phyloP scores from a whole-genome alignment of 1,284 basidiomycete species.

The Cryptococcus sp. region DNA sequence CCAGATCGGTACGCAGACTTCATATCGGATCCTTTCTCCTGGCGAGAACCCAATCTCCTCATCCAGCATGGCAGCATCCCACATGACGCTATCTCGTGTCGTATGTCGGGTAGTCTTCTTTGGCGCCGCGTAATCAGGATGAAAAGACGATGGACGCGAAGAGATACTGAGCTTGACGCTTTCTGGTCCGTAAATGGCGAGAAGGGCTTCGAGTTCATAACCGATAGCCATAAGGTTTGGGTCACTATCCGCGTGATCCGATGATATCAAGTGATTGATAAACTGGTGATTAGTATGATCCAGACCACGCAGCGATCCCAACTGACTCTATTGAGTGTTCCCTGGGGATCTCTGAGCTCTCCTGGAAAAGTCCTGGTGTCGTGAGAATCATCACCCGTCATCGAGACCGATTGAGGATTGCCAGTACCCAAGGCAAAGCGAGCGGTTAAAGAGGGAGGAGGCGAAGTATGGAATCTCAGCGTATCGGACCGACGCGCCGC shows the following conservation, averaged over 20 bases:
- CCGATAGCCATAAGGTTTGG: slow-evolving; percentile 32
- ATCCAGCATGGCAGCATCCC: slow-evolving; percentile 23
- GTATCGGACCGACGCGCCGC: neutral
- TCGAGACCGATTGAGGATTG: neutral
- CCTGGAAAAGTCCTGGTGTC: slow-evolving; percentile 10
- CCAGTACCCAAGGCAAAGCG: neutral
- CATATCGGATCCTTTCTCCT: slow-evolving; percentile 59
- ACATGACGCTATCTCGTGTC: slow-evolving; percentile 33
- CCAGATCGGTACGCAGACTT: slow-evolving; percentile 53
- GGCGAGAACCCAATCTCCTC: slow-evolving; percentile 25
- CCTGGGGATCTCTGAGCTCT: slow-evolving; percentile 15
- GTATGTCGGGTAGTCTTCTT: slow-evolving; percentile 18
- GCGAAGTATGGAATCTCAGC: neutral
- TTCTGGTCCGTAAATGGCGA: slow-evolving; percentile 74
- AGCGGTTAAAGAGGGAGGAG: neutral
- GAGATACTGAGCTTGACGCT: slow-evolving; percentile 49
- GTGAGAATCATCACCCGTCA: neutral
- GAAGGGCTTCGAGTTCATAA: slow-evolving; percentile 59
- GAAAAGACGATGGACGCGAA: slow-evolving; percentile 13
- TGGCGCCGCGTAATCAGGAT: neutral
- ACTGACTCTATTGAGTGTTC: slow-evolving; percentile 13
- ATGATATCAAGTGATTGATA: slow-evolving; percentile 30
- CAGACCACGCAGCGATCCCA: neutral
- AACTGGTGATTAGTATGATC: slow-evolving; percentile 20
- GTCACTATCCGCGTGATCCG: slow-evolving; percentile 28